Evolutionary conservation across 2,329 filamentous ascomycete genomes (phyloP), one percentile per base, ranked within the genome.

Genomic region (Fusarium zealandicum): DNA sequence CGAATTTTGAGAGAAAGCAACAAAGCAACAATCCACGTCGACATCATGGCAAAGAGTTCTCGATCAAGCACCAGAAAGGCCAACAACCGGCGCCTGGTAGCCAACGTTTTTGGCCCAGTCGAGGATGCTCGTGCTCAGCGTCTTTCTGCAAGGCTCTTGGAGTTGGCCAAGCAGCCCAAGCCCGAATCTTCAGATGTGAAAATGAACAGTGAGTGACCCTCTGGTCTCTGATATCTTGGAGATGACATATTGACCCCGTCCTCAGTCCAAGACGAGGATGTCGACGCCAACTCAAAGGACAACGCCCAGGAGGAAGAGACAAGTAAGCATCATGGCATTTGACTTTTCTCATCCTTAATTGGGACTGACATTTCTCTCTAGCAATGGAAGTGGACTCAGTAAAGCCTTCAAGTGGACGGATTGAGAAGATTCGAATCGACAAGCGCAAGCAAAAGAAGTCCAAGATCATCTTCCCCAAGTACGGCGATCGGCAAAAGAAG

Each of bases 41-140:
- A 47, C 71, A 82, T 50, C 66, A 98, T 97, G 93, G 93, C 93
- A 18, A 97, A 96, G 74, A 90, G 90, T 72, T 80, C 90, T 57
- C 84, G 93, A 73, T 85, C 93, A 63, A 96, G 89, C 72, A 80
- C 84, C 63, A 86, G 82, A 68, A 97, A 97, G 80, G 82, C 82
- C 69, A 97, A 97, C 80, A 92, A 92, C 78, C 82, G 84, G 65
- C 88, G 85, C 67, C 82, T 96, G 62, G 93, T 93, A 74, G 80
- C 84, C 63, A 86, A 85, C 62, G 89, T 97, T 63, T 97, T 96
- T 75, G 90, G 89, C 1, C 93, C 93, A 13, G 86, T 87, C 49
- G 91, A 93, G 73, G 79, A 82, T 67, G 92, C 90, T 38, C 85
- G 93, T 65, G 88, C 87, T 46, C 88, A 93, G 75, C 88, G 93